phyloP scores from a whole-genome alignment of 2,329 filamentous ascomycete genomes.

The Clathrospora elynae region DNA sequence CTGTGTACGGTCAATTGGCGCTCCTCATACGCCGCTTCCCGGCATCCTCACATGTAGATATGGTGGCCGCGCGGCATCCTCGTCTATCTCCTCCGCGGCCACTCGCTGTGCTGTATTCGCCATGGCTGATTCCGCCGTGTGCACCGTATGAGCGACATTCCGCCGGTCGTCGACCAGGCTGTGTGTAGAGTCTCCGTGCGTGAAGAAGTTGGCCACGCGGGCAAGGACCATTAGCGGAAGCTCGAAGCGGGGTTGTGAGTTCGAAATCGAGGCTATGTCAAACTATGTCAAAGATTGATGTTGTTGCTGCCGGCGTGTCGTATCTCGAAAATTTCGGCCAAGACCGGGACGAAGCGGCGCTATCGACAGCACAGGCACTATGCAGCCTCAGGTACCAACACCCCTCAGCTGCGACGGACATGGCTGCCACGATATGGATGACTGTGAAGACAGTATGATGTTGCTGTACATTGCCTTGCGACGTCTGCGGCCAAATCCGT shows the following conservation, averaged over 20 bases:
- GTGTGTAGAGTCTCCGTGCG: conserved; percentile 40
- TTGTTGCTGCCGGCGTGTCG: conserved; percentile 22
- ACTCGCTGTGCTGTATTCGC: conserved; percentile 24
- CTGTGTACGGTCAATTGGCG: conserved; percentile 55
- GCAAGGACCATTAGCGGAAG: conserved; percentile 55
- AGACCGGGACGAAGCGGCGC: conserved; percentile 30
- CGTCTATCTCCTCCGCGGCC: conserved; percentile 41
- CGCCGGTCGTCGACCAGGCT: conserved; percentile 44
- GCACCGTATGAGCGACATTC: conserved; percentile 28
- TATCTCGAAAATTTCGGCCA: conserved; percentile 39
- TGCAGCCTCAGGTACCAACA: neutral
- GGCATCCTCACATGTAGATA: conserved; percentile 53
- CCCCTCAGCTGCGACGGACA: no score
- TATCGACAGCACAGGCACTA: neutral
- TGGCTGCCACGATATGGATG: no score
- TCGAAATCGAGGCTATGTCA: no score
- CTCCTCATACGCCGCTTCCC: conserved; percentile 7
- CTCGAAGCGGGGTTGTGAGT: no score
- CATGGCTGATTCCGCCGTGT: conserved; percentile 28
- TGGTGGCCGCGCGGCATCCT: conserved; percentile 53
- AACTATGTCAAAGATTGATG: conserved; percentile 34
- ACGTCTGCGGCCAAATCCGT: conserved; percentile 3
- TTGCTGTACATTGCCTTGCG: no score
- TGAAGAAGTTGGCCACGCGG: conserved; percentile 56
- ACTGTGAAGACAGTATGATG: no score